These are phyloP conservation scores for Croton laevigatus DNA, from an alignment of 441 rosid species.

Conservation along the genomic window DNA sequence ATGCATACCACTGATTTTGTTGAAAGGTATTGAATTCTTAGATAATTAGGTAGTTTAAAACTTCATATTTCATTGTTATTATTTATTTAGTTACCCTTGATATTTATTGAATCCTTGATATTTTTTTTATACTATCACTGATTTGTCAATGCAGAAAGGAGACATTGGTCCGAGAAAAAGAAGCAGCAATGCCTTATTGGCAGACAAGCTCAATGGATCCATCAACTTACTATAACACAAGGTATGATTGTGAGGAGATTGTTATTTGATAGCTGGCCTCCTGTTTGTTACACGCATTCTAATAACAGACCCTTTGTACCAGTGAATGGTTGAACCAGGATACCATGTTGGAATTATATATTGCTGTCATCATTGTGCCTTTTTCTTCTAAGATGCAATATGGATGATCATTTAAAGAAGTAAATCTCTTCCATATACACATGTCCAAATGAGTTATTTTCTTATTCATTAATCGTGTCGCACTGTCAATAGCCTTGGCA, in stretches of 20 bases:
- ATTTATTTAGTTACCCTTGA: not conserved
- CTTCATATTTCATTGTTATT: not conserved
- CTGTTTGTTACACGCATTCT: not conserved
- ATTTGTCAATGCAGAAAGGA: conserved; percentile 38
- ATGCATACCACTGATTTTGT: conserved; percentile 31
- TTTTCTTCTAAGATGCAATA: too few species aligned
- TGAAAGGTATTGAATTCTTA: conserved; percentile 45
- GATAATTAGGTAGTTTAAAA: not conserved
- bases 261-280: not conserved
- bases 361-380: too few species aligned
- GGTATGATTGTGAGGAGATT: too few species aligned
- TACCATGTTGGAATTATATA: not conserved
- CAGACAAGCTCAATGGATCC: conserved; percentile 46
- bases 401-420: too few species aligned
- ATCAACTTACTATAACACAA: conserved; percentile 47
- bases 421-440: too few species aligned
- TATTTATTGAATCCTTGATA: too few species aligned
- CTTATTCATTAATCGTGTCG: too few species aligned
- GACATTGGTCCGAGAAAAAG: conserved; percentile 29
- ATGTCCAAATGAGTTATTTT: too few species aligned
- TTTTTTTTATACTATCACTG: not conserved
- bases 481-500: too few species aligned
- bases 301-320: not conserved
- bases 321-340: not conserved
- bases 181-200: conserved; percentile 47